Percentiles rank a stretch among this genome's conserved stretches.
Conservation (phyloP, 2,329 filamentous ascomycete genomes). For the Xylaria digitata region DNA sequence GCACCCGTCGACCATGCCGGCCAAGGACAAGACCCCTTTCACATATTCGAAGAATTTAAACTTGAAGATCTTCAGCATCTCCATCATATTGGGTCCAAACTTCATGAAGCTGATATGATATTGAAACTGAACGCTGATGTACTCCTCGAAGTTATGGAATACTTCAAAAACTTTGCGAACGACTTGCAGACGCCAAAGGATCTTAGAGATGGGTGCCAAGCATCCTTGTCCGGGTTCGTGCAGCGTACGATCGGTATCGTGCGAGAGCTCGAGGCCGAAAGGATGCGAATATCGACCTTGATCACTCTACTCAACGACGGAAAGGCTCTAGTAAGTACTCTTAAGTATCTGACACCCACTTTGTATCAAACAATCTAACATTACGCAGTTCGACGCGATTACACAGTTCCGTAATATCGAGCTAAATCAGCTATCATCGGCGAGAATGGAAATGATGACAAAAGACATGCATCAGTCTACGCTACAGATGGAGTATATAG, state of each 20-base stretch:
- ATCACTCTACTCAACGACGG: conserved; percentile 14
- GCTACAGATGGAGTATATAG: conserved; percentile 18
- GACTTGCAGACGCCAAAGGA: not conserved
- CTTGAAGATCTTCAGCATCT: conserved; percentile 25
- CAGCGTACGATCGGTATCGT: conserved; percentile 12
- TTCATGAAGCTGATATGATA: conserved; percentile 31
- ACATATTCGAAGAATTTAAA: conserved; percentile 26
- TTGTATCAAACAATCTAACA: not conserved
- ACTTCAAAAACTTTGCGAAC: not conserved
- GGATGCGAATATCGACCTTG: conserved; percentile 16
- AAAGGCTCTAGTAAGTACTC: conserved; percentile 23
- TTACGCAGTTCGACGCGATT: conserved; percentile 20
- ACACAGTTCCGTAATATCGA: conserved; percentile 22
- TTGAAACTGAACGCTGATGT: conserved; percentile 7
- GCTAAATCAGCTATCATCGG: conserved; percentile 7
- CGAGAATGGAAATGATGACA: conserved; percentile 10
- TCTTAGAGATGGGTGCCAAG: not conserved
- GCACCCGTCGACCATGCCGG: not conserved
- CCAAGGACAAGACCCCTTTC: not conserved
- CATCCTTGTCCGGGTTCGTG: not conserved
- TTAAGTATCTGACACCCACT: not conserved
- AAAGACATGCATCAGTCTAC: conserved; percentile 27
- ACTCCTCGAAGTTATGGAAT: not conserved
- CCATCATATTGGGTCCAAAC: conserved; percentile 6
- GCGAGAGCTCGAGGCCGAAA: not conserved